Base-by-base conservation (phyloP, 192 early-diverging fungal species). In the Umbelopsis vinacea region DNA sequence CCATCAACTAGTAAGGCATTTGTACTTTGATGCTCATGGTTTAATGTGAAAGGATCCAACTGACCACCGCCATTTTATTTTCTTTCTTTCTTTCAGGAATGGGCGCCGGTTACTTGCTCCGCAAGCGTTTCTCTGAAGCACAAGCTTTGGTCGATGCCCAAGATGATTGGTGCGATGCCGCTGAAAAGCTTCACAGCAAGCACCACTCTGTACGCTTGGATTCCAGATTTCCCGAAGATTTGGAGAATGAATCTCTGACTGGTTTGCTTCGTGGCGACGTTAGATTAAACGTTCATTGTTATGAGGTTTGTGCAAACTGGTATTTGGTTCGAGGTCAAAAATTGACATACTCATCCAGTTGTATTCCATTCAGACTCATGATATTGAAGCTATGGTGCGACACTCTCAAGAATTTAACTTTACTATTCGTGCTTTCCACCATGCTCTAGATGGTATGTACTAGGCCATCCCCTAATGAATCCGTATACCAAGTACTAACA, bases 391-490 rank as follows among this genome's bases (percentile, higher is more conserved):
- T 63, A 85, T 92, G 78, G 76, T 94, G 45, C 84, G 91, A 14
- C 84, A 88, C 70, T 85, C 89, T 10, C 77, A 87, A 71, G 91
- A 94, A 80, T 94, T 87, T 78, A 86, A 85, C 68, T 92, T 93
- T 74, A 87, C 83, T 47, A 91, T 94, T 68, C 43, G 80, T 2
- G 83, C 93, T 3, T 88, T 94, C 77, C 93, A 94, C 70, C 93
- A 94, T 72, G 93, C 89, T n/a, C 72, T 92, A 29, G 88, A 90
- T 71, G 69, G 69, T 70, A 70, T 12, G 69, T 54, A 19, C 5
- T 37, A 4, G 57, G 0, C 23, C 33, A 35, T n/a, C 19, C 26
- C 11, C 0, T 19, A 7, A 19, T 9, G 3, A n/a, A 3, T 37
- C 15, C 33, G 11, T 63, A 29, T 37, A n/a, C 17, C 35, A 5